Percentiles rank a stretch among this genome's conserved stretches.
These are phyloP conservation scores for Fomitiporia mediterranea DNA, from an alignment of 1,284 basidiomycete genomes.

Conservation along the genomic window DNA sequence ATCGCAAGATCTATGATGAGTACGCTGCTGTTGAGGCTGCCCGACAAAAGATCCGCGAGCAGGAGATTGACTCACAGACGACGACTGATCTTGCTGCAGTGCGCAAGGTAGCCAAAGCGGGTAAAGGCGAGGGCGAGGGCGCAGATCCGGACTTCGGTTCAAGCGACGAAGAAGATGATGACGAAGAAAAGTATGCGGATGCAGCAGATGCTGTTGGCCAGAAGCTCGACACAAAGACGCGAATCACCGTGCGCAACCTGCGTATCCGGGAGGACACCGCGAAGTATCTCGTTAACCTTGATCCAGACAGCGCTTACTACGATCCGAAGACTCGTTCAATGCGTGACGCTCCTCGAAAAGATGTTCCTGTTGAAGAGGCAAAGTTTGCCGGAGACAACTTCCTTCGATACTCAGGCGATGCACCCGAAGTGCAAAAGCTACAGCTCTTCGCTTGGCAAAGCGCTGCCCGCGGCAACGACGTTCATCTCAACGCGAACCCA, in stretches of 20 bases:
- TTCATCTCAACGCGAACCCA: conserved; percentile 94
- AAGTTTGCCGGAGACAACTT: conserved; percentile 97
- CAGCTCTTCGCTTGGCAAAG: conserved; percentile 99
- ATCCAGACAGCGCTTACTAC: conserved; percentile 95
- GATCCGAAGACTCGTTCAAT: conserved; percentile 99
- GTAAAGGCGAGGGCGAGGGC: conserved; percentile 53
- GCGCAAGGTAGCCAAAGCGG: conserved; percentile 80
- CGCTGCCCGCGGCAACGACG: conserved; percentile 86
- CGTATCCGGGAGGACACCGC: conserved; percentile 99
- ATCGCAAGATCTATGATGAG: conserved; percentile 87
- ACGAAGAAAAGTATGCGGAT: conserved; percentile 97
- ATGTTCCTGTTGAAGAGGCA: conserved; percentile 81
- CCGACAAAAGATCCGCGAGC: conserved; percentile 85
- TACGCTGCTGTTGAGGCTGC: conserved; percentile 92
- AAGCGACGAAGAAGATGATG: conserved; percentile 90
- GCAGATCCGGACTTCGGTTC: conserved; percentile 93
- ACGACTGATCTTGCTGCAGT: conserved; percentile 83
- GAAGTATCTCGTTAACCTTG: conserved; percentile 97
- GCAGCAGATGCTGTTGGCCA: conserved; percentile 96
- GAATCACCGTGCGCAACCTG: conserved; percentile 96
- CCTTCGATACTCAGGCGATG: conserved; percentile 83
- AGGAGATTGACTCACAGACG: conserved; percentile 95
- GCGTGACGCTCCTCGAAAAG: conserved; percentile 89
- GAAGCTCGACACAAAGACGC: conserved; percentile 95
- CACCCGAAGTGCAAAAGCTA: conserved; percentile 85